Evolutionary conservation across 176 grass and related monocot species (phyloP).

Genomic region (maize (Zea mays)): Zm-B73-REFERENCE-NAM-5.0 NC_050097.1:174324001-174324500

Average conservation of each 20-base stretch:
- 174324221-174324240: conserved; percentile 68
- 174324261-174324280: conserved; percentile 70
- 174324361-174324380: background rate
- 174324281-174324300: conserved; percentile 81
- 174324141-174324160: conserved; percentile 61
- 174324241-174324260: conserved; percentile 76
- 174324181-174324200: conserved; percentile 65
- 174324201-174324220: conserved; percentile 58
- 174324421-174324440: background rate
- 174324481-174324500: background rate
- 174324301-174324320: conserved; percentile 78
- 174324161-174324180: conserved; percentile 59
- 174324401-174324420: conserved; percentile 18
- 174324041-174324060: conserved; percentile 59
- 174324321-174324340: conserved; percentile 12
- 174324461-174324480: background rate
- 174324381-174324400: conserved; percentile 15
- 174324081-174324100: background rate
- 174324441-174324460: background rate
- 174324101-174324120: background rate
- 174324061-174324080: conserved; percentile 1
- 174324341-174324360: background rate
- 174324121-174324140: conserved; percentile 80
- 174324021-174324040: conserved; percentile 73
- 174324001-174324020: conserved; percentile 69